A percentile compares a stretch with the other conserved stretches of the same genome.
phyloP scores from a whole-genome alignment of 2,329 filamentous ascomycete species.

The Nothopassalora personata region DNA sequence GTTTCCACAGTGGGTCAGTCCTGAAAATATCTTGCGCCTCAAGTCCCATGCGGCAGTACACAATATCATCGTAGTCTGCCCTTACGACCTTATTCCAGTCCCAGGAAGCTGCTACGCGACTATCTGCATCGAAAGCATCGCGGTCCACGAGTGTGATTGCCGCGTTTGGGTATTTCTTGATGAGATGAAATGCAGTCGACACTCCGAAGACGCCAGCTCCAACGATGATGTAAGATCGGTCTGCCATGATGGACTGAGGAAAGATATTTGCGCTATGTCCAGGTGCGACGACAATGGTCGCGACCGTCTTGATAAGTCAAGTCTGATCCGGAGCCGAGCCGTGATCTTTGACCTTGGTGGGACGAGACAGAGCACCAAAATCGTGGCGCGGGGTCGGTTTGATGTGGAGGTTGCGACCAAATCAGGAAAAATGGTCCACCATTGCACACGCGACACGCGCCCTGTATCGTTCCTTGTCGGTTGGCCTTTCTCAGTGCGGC shows the following conservation, averaged over 20 bases:
- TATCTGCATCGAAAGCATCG: conserved; percentile 30
- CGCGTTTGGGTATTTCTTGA: conserved; percentile 37
- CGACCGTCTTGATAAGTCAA: not conserved
- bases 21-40: conserved; percentile 61
- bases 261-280: too few relatives aligned
- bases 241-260: conserved; percentile 3
- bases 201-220: conserved; percentile 43
- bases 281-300: not conserved
- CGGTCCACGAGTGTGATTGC: conserved; percentile 39
- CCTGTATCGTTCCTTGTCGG: not conserved
- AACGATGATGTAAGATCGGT: conserved; percentile 31
- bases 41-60: conserved; percentile 60
- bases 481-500: conserved; percentile 1
- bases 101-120: conserved; percentile 56
- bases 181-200: conserved; percentile 54
- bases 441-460: not conserved
- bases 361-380: not conserved
- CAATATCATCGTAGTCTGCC: conserved; percentile 60
- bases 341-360: not conserved
- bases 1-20: conserved; percentile 51
- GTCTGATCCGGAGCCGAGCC: not conserved
- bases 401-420: not conserved
- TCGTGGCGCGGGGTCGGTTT: not conserved
- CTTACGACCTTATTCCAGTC: conserved; percentile 71
- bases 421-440: not conserved